phyloP scores from a whole-genome alignment of 2,329 filamentous ascomycete genomes.

The Trichophyton mentagrophytes region DNA sequence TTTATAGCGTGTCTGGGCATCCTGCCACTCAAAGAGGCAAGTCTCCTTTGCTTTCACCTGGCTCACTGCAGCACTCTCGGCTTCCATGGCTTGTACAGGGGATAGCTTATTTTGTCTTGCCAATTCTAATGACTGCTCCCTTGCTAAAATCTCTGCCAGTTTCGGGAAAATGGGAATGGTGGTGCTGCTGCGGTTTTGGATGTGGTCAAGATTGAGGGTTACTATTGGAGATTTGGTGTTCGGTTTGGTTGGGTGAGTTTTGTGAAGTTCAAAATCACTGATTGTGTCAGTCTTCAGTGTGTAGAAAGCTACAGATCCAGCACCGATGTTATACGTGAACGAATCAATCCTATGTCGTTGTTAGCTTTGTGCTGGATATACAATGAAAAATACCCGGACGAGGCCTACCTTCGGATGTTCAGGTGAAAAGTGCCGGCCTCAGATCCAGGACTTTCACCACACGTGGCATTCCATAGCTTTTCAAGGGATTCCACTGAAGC shows the following conservation, averaged over 20 bases:
- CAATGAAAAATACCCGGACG: background rate
- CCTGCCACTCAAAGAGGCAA: constrained; percentile 35
- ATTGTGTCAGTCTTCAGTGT: constrained; percentile 32
- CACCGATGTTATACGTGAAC: constrained; percentile 33
- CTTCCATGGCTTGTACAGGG: constrained; percentile 29
- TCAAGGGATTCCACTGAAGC: constrained; percentile 30
- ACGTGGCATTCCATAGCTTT: constrained; percentile 34
- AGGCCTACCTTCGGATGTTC: constrained; percentile 29
- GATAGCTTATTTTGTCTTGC: constrained; percentile 29
- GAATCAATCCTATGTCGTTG: constrained; percentile 25
- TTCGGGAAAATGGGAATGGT: constrained; percentile 32
- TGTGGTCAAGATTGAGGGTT: constrained; percentile 24
- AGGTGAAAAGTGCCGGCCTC: constrained; percentile 27
- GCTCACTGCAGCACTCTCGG: constrained; percentile 33
- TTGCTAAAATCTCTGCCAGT: constrained; percentile 37
- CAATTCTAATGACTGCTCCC: constrained; percentile 33
- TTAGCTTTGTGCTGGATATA: background rate
- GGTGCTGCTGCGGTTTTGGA: constrained; percentile 28
- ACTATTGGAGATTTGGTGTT: constrained; percentile 33
- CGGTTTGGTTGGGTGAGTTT: constrained; percentile 30
- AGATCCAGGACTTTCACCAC: constrained; percentile 29
- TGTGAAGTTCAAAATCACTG: constrained; percentile 31
- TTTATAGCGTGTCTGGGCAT: constrained; percentile 30
- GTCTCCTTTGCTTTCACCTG: constrained; percentile 35
- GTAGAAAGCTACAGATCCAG: constrained; percentile 32